Percentiles rank a stretch among this genome's conserved stretches.
Evolutionary conservation across 2,329 filamentous ascomycete species (phyloP).

Genomic region (Zymoseptoria passerinii): DNA sequence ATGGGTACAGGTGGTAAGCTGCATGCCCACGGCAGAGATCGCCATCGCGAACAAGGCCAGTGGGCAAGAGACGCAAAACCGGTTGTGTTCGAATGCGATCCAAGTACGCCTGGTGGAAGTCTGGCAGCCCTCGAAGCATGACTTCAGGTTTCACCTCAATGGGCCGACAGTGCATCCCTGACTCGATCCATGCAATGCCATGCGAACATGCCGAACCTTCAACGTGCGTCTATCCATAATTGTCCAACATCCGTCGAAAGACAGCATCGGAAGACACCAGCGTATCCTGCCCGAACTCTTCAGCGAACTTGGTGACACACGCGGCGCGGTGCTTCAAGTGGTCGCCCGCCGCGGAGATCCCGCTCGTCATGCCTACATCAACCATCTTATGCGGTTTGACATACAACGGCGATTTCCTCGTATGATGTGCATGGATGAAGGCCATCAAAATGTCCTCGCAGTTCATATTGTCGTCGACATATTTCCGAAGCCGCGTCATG

Average conservation of each 20-base stretch:
- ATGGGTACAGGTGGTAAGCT: background rate
- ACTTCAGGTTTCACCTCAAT: background rate
- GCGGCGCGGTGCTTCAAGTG: background rate
- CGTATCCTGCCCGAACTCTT: background rate
- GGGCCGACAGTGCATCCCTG: background rate
- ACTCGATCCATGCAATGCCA: background rate
- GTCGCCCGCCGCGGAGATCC: background rate
- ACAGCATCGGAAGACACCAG: background rate
- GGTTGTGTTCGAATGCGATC: background rate
- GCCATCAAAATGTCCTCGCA: constrained; percentile 4
- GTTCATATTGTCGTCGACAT: background rate
- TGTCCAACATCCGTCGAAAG: background rate
- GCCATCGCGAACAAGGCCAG: background rate
- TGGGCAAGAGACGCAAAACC: background rate
- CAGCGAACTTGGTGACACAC: background rate
- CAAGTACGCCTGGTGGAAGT: background rate
- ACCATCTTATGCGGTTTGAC: background rate
- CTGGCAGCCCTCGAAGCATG: background rate
- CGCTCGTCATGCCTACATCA: background rate
- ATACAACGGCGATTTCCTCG: background rate
- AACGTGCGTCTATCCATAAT: background rate
- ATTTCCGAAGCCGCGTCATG: background rate
- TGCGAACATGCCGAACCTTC: background rate
- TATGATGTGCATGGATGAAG: constrained; percentile 1
- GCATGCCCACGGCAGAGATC: background rate